phyloP scores from a whole-genome alignment of 805 yeast species.

The Kockiozyma suomiensis region DNA sequence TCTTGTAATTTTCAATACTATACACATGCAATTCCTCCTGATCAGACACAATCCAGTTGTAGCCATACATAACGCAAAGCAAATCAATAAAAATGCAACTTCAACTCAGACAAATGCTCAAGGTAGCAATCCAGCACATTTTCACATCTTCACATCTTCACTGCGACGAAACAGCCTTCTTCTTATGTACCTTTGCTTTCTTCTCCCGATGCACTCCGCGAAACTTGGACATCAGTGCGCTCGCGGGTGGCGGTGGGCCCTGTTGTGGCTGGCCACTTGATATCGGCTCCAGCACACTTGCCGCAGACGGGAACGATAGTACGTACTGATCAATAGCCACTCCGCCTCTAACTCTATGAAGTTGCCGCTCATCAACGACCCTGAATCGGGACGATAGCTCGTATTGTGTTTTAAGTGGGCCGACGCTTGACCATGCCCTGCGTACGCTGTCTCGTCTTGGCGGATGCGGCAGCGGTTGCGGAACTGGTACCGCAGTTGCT shows the following conservation, averaged over 20 bases:
- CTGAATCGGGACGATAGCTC: slow-evolving; percentile 25
- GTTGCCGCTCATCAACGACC: slow-evolving; percentile 7
- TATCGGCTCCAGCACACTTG: neutral
- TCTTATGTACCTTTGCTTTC: slow-evolving; percentile 5
- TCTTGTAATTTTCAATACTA: no score
- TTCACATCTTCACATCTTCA: neutral
- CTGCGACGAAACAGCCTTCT: slow-evolving; percentile 1
- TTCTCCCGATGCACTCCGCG: slow-evolving; percentile 15
- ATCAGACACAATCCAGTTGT: no score
- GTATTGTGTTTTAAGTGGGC: slow-evolving; percentile 14
- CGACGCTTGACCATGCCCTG: slow-evolving; percentile 28
- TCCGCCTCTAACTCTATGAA: neutral
- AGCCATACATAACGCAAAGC: no score
- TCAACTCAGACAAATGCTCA: no score
- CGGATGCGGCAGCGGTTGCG: neutral
- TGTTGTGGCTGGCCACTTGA: neutral
- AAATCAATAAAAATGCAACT: no score
- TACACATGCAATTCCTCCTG: no score
- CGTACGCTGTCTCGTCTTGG: neutral
- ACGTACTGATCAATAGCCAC: neutral
- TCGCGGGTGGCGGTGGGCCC: slow-evolving; percentile 9
- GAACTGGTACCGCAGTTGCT: no score
- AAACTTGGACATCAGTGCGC: slow-evolving; percentile 19
- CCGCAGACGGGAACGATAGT: slow-evolving; percentile 3
- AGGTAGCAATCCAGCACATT: neutral